Conservation (phyloP, 2,329 filamentous ascomycete species). For the Neonectria magnoliae region DNA sequence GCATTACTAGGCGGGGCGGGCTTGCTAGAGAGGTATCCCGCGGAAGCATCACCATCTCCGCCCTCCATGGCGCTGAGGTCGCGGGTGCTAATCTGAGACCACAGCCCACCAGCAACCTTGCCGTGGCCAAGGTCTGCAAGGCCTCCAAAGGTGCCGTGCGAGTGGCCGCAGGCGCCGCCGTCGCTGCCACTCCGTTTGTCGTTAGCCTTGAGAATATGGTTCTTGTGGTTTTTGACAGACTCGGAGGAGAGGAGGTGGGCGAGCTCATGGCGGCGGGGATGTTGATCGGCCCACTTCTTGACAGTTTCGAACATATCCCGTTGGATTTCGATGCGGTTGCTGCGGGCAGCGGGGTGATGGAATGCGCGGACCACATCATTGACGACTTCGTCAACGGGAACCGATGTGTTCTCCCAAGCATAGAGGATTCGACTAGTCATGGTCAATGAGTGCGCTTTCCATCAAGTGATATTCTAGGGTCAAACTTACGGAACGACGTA, state of each 20-base stretch:
- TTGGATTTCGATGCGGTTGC: conserved; percentile 82
- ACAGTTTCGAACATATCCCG: conserved; percentile 90
- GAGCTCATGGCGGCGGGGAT: conserved; percentile 73
- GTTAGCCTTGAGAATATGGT: conserved; percentile 68
- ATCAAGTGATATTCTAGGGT: not conserved
- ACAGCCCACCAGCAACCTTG: conserved; percentile 67
- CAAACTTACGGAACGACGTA: conserved; percentile 79
- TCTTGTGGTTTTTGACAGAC: conserved; percentile 83
- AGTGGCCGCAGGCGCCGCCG: conserved; percentile 48
- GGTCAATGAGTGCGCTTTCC: conserved; percentile 14
- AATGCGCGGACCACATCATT: conserved; percentile 84
- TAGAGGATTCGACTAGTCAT: conserved; percentile 76
- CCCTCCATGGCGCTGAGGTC: conserved; percentile 67
- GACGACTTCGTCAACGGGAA: conserved; percentile 84
- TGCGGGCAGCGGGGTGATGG: conserved; percentile 87
- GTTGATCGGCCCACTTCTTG: conserved; percentile 79
- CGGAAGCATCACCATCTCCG: conserved; percentile 52
- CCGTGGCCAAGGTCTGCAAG: conserved; percentile 52
- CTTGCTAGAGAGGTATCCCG: conserved; percentile 52
- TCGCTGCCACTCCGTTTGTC: conserved; percentile 43
- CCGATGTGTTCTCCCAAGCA: conserved; percentile 89
- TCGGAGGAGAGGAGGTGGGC: conserved; percentile 83
- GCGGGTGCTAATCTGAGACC: conserved; percentile 68
- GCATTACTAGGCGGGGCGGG: conserved; percentile 49
- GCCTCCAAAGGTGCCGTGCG: conserved; percentile 57